Evolutionary conservation across 768 basidiomycete species (phyloP).

Genomic region (Mycena vulgaris): DNA sequence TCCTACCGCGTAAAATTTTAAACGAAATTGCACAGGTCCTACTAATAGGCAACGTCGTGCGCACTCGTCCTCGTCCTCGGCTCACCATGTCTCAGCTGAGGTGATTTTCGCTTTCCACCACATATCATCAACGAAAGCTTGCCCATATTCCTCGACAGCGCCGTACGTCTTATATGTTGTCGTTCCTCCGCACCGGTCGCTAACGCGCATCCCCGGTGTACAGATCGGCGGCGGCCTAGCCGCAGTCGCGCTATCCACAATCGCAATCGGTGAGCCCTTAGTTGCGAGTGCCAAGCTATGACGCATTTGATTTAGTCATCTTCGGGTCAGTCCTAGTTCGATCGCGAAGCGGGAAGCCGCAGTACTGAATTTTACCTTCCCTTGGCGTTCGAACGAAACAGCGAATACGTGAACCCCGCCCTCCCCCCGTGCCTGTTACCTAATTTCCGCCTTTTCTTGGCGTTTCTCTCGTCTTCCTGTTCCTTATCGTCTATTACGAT

Average conservation of each 20-base stretch:
- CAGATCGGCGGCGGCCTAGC: conserved; percentile 79
- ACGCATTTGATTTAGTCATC: conserved; percentile 69
- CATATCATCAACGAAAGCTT: conserved; percentile 84
- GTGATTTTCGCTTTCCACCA: not conserved
- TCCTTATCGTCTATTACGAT: too few relatives aligned
- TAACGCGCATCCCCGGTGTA: not conserved
- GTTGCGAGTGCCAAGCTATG: not conserved
- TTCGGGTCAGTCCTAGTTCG: conserved; percentile 73
- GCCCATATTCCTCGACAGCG: conserved; percentile 86
- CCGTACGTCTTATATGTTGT: conserved; percentile 57
- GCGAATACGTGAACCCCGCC: conserved; percentile 62
- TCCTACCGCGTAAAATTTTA: not conserved
- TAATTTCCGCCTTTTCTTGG: too few relatives aligned
- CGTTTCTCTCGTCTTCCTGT: too few relatives aligned
- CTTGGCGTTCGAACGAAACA: conserved; percentile 58
- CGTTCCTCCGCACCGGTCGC: not conserved
- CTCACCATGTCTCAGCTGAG: too few relatives aligned
- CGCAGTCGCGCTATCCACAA: conserved; percentile 85
- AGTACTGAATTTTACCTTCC: conserved; percentile 40
- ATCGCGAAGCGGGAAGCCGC: not conserved
- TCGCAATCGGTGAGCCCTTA: conserved; percentile 69
- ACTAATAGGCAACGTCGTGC: conserved; percentile 89
- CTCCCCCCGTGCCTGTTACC: conserved; percentile 44
- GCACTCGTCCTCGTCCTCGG: conserved; percentile 46
- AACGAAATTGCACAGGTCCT: conserved; percentile 71